These are phyloP conservation scores for Fusarium sp. DNA, from an alignment of 2,329 filamentous ascomycete species.

Conservation along the genomic window DNA sequence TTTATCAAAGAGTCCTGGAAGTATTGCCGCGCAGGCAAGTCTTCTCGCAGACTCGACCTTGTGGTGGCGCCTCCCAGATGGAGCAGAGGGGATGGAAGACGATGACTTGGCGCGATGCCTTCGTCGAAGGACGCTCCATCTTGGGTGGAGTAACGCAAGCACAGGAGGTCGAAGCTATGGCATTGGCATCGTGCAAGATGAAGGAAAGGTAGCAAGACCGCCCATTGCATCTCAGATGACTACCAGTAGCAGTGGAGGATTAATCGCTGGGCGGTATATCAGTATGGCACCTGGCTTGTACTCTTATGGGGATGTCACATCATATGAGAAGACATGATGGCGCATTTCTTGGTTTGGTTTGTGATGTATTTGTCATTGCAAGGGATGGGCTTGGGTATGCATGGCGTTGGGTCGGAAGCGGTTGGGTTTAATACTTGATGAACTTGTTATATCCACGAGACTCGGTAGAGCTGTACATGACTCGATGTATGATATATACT, in stretches of 20 bases:
- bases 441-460: neutral
- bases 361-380: constrained; percentile 2
- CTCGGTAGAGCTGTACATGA: neutral
- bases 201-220: constrained; percentile 35
- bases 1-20: constrained; percentile 43
- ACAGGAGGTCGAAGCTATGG: constrained; percentile 36
- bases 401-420: constrained; percentile 32
- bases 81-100: constrained; percentile 44
- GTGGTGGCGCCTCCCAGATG: constrained; percentile 43
- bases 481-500: neutral
- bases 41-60: constrained; percentile 44
- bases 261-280: constrained; percentile 34
- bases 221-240: constrained; percentile 9
- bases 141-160: constrained; percentile 37
- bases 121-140: constrained; percentile 42
- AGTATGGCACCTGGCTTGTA: constrained; percentile 43
- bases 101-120: constrained; percentile 39
- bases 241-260: constrained; percentile 19
- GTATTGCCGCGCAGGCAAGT: constrained; percentile 45
- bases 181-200: constrained; percentile 43
- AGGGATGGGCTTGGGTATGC: constrained; percentile 16
- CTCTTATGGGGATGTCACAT: constrained; percentile 39
- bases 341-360: neutral
- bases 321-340: constrained; percentile 30
- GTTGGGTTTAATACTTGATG: constrained; percentile 7